Base-by-base conservation (phyloP, 73 alveolate genomes). In the Paramecium caudatum region DNA sequence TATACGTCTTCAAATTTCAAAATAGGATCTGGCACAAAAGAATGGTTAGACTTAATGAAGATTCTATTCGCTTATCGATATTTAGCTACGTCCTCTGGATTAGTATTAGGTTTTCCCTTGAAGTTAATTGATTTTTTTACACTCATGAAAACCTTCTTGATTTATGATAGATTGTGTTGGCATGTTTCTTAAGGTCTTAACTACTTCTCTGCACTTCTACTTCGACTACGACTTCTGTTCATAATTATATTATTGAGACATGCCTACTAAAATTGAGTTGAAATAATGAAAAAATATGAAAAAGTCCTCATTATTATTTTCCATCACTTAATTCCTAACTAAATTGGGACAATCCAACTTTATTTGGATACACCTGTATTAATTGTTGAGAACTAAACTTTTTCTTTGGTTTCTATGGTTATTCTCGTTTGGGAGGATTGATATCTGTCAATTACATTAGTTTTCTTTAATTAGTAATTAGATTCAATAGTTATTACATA, bases 1-100 rank as follows among this genome's bases (percentile, higher is more conserved):
- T 80, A 90, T 3, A 43, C 41, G 32, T 90, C 93, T 21, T 82
- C 80, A 86, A 90, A 90, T 25, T 41, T 50, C 25, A 47, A n/a
- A 45, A 90, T 46, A 1, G 90, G 78, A 27, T 78, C 84, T 8
- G 88, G 88, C 36, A 74, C 88, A 41, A 21, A 19, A 21, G 62
- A 3, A 45, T 74, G 88, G 21, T 45, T 0, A 34, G 88, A 74
- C 19, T 37, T 36, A 5, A 74, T 45, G 41, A 45, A 41, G 36
- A 74, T 74, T 10, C 39, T 1, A 41, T 74, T 36, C 1, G 43
- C 21, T 74, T 36, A 21, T 4, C 88, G 25, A 74, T 37, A 74
- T 5, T 4, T 10, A 21, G 5, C 3, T 15, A 45, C 62, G 16
- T 74, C 88, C 12, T 74, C 88, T 74, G 88, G 45, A 10, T 74